Percentiles rank a stretch among this genome's conserved stretches.
phyloP scores from a whole-genome alignment of 352 stramenopile species.

The Thalassiosira mediterranea region DNA sequence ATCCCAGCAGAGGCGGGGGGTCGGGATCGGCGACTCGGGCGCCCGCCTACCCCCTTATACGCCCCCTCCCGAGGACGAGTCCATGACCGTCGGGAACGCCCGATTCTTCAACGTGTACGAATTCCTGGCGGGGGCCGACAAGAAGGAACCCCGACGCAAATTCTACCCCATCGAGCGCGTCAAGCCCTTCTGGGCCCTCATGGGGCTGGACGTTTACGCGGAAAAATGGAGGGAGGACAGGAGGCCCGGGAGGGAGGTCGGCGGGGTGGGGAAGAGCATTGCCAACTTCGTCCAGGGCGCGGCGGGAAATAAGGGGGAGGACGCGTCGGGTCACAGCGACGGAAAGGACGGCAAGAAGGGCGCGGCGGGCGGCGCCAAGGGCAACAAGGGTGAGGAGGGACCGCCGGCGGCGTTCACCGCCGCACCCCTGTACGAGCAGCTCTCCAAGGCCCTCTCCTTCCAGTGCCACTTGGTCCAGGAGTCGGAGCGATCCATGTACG shows the following conservation, averaged over 20 bases:
- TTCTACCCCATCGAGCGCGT: slow-evolving; percentile 83
- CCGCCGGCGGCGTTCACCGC: slow-evolving; percentile 40
- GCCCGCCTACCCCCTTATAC: slow-evolving; percentile 5
- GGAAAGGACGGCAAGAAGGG: not conserved
- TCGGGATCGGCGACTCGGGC: not conserved
- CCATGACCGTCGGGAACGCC: slow-evolving; percentile 16
- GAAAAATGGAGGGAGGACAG: slow-evolving; percentile 35
- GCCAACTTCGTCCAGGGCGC: not conserved
- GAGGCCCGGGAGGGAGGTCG: not conserved
- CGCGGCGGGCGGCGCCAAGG: not conserved
- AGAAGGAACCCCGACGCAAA: slow-evolving; percentile 73
- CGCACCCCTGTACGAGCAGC: slow-evolving; percentile 76
- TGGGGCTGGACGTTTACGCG: slow-evolving; percentile 81
- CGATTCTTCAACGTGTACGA: slow-evolving; percentile 83
- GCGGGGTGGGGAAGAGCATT: slow-evolving; percentile 1
- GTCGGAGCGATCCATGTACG: slow-evolving; percentile 51
- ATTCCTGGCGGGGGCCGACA: slow-evolving; percentile 73
- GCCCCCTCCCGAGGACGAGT: not conserved
- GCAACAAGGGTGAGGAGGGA: not conserved
- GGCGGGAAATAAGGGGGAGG: slow-evolving; percentile 7
- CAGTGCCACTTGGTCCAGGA: slow-evolving; percentile 80
- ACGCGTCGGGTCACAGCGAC: not conserved
- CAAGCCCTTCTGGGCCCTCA: slow-evolving; percentile 81
- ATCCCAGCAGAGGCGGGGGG: not conserved
- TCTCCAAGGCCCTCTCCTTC: slow-evolving; percentile 81